Evolutionary conservation across 306 rosid genomes (phyloP).

Genomic region (Oemleria cerasiformis): DNA sequence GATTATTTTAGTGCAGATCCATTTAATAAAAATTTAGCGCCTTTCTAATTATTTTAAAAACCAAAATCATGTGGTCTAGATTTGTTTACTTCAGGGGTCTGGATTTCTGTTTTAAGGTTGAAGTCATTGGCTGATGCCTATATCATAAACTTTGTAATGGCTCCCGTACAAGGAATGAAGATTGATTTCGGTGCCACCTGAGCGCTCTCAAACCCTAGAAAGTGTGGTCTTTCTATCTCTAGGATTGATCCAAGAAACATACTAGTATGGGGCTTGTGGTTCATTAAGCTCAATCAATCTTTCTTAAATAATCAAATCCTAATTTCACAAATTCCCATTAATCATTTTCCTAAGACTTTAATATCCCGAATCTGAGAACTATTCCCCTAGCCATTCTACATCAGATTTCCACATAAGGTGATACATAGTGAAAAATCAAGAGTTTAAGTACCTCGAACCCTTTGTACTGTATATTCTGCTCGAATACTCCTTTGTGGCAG

Average conservation of each 20-base stretch:
- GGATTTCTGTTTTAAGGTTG: background rate
- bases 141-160: background rate
- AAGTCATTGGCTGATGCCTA: background rate
- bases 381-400: background rate
- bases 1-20: background rate
- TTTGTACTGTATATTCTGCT: constrained; percentile 78
- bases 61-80: background rate
- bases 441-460: constrained; percentile 65
- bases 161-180: background rate
- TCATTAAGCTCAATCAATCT: background rate
- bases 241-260: background rate
- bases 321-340: background rate
- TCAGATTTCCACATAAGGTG: constrained; percentile 13
- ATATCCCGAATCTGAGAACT: background rate
- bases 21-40: background rate
- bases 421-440: constrained; percentile 12
- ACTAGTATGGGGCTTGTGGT: background rate
- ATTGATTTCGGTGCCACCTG: background rate
- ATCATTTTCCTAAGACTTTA: background rate
- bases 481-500: constrained; percentile 84
- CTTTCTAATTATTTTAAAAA: background rate
- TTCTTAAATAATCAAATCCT: background rate
- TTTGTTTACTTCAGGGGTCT: background rate
- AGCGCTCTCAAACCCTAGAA: background rate
- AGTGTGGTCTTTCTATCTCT: background rate